phyloP scores from a whole-genome alignment of 257 asterid species.

The Forsythia viridissima region DNA sequence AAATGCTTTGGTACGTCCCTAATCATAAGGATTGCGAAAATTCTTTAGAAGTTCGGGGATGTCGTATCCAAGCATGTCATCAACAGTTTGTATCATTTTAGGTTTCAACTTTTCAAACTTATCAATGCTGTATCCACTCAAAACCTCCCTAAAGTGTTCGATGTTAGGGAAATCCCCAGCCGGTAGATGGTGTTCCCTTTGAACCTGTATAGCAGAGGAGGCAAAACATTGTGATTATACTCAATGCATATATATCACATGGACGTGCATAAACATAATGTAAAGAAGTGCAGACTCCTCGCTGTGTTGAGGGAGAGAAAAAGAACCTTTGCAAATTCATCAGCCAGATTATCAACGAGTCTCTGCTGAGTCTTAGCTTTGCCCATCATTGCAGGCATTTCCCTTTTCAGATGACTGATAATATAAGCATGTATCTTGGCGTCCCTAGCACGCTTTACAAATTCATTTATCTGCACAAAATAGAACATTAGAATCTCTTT shows the following conservation, averaged over 20 bases:
- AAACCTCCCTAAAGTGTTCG: slow-evolving; percentile 66
- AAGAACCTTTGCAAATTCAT: slow-evolving; percentile 78
- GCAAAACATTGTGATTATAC: background rate
- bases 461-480: slow-evolving; percentile 77
- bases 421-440: slow-evolving; percentile 95
- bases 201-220: slow-evolving; percentile 52
- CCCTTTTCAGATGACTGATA: slow-evolving; percentile 77
- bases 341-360: slow-evolving; percentile 72
- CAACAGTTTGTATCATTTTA: slow-evolving; percentile 80
- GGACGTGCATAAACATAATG: background rate
- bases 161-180: slow-evolving; percentile 90
- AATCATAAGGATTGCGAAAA: slow-evolving; percentile 87
- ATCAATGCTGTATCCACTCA: slow-evolving; percentile 76
- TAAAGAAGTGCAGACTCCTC: background rate
- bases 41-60: slow-evolving; percentile 85
- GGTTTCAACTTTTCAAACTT: slow-evolving; percentile 88
- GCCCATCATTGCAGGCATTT: slow-evolving; percentile 99
- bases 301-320: slow-evolving; percentile 7
- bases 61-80: slow-evolving; percentile 94
- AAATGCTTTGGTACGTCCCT: background rate
- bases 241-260: background rate
- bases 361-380: slow-evolving; percentile 90
- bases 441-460: slow-evolving; percentile 93
- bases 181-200: slow-evolving; percentile 81
- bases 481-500: background rate